These are phyloP conservation scores for Plantago ovata DNA, from an alignment of 257 asterid species.

Conservation along the genomic window DNA sequence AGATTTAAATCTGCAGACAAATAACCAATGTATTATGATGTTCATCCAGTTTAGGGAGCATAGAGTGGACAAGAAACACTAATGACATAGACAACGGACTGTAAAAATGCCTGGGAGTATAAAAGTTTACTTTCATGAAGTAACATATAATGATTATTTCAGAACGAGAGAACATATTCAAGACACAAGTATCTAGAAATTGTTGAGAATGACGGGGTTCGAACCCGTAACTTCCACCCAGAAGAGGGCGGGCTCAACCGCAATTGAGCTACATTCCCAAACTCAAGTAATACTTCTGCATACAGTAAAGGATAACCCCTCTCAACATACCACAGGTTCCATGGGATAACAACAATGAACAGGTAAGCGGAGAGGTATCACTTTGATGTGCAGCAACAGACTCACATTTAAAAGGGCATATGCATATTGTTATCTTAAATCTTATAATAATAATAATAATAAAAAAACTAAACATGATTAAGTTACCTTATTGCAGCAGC, in stretches of 20 bases:
- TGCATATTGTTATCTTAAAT: too few relatives aligned
- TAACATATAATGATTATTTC: too few relatives aligned
- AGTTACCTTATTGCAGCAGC: conserved; percentile 72
- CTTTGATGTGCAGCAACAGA: conserved; percentile 1
- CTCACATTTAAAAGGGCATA: too few relatives aligned
- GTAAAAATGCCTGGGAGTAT: too few relatives aligned
- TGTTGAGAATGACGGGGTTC: conserved; percentile 23
- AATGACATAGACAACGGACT: too few relatives aligned
- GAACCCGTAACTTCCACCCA: conserved; percentile 34
- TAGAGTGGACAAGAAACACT: too few relatives aligned
- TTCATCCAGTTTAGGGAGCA: too few relatives aligned
- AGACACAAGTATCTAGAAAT: neutral
- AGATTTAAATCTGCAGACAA: too few relatives aligned
- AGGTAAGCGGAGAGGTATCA: conserved; percentile 23
- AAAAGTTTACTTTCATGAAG: too few relatives aligned
- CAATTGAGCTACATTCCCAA: conserved; percentile 33
- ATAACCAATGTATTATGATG: too few relatives aligned
- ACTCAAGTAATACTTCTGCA: neutral
- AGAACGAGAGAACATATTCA: neutral
- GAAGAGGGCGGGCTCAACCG: conserved; percentile 25
- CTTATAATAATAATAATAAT: too few relatives aligned
- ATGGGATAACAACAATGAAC: conserved; percentile 8
- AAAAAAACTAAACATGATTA: too few relatives aligned
- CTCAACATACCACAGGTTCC: conserved; percentile 15
- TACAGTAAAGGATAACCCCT: conserved; percentile 18